Conservation (phyloP, 2,329 filamentous ascomycete genomes). For the Ophiocordyceps polyrhachis-furcata region DNA sequence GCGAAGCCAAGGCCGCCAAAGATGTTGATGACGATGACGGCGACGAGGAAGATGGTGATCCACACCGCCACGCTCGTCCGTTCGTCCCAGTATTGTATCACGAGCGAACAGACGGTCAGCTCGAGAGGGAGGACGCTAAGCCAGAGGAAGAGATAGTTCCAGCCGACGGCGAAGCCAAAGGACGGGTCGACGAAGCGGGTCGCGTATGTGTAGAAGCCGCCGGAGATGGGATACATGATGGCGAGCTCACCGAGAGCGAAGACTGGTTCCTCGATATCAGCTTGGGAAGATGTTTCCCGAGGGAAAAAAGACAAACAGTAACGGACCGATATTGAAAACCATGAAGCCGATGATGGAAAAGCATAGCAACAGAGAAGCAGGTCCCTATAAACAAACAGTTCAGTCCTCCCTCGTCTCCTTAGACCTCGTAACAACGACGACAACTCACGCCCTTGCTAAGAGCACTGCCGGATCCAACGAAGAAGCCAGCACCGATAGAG, state of each 20-base stretch:
- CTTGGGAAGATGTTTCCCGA: background rate
- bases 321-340: conserved; percentile 35
- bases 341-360: conserved; percentile 39
- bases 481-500: conserved; percentile 44
- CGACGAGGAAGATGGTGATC: conserved; percentile 32
- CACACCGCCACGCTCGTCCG: conserved; percentile 27
- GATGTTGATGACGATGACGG: conserved; percentile 31
- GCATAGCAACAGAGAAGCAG: conserved; percentile 25
- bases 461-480: conserved; percentile 38
- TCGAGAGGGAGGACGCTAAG: conserved; percentile 29
- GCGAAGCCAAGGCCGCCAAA: conserved; percentile 35
- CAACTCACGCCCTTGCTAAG: conserved; percentile 29
- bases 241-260: conserved; percentile 43
- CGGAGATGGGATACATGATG: conserved; percentile 42
- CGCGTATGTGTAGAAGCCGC: conserved; percentile 44
- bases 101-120: conserved; percentile 30
- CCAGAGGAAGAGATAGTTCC: conserved; percentile 28
- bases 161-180: conserved; percentile 36
- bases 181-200: conserved; percentile 43
- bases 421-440: background rate
- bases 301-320: background rate
- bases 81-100: conserved; percentile 31
- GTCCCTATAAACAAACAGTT: conserved; percentile 9
- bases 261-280: conserved; percentile 12
- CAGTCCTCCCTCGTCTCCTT: background rate